Conservation (phyloP, 192 early-diverging fungal species). For the Entophlyctis luteolus region DNA sequence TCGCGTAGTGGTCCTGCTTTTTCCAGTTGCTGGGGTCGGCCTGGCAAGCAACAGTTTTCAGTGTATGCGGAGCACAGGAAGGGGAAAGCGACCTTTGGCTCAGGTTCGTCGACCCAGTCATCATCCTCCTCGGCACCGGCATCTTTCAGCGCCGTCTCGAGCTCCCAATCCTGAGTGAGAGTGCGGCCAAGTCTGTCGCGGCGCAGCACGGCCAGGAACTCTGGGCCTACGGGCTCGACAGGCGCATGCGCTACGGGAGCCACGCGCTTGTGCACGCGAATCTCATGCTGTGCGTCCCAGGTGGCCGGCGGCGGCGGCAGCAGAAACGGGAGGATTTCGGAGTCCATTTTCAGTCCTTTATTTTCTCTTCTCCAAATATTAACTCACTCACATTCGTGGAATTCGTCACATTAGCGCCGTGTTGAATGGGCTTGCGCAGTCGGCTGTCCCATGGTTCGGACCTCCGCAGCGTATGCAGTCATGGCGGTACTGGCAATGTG, state of each 20-base stretch:
- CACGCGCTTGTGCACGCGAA: conserved; percentile 38
- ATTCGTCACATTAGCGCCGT: neutral
- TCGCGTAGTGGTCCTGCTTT: conserved; percentile 90
- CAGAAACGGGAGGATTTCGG: conserved; percentile 39
- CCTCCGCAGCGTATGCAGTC: neutral
- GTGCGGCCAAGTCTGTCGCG: conserved; percentile 44
- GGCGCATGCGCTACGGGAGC: conserved; percentile 16
- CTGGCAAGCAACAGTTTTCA: neutral
- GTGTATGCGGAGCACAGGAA: neutral
- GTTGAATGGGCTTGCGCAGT: neutral
- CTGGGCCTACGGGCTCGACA: conserved; percentile 50
- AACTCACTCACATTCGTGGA: neutral
- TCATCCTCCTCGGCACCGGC: conserved; percentile 53
- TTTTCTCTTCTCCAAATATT: neutral
- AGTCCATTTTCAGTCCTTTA: neutral
- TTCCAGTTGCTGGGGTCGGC: neutral
- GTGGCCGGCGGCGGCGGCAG: conserved; percentile 69
- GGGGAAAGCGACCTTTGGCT: conserved; percentile 44
- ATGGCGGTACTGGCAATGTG: neutral
- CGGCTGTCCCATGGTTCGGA: neutral
- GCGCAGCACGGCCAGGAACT: conserved; percentile 41
- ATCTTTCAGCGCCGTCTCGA: conserved; percentile 46
- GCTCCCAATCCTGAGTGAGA: conserved; percentile 43
- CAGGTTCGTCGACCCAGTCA: conserved; percentile 74
- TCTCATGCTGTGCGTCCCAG: conserved; percentile 54